Evolutionary conservation across 2,329 filamentous ascomycete species (phyloP).

Genomic region (Epichloe sp.): DNA sequence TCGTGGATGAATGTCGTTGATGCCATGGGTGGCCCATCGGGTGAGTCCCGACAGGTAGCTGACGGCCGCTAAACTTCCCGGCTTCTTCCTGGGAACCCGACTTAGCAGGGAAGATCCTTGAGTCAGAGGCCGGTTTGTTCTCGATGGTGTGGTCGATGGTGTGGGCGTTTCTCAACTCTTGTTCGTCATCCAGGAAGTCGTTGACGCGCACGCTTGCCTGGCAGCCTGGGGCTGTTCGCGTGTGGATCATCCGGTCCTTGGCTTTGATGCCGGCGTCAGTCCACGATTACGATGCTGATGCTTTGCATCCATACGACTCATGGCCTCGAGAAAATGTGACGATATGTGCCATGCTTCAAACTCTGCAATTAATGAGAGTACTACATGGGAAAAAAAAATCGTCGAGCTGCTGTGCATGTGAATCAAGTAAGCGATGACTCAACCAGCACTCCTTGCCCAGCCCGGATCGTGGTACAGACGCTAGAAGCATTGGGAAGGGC

Average conservation of each 20-base stretch:
- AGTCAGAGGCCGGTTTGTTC: constrained; percentile 18
- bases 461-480: too few species aligned
- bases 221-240: constrained; percentile 6
- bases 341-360: too few species aligned
- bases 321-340: not conserved
- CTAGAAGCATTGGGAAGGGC: too few species aligned
- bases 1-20: not conserved
- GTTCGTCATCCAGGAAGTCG: constrained; percentile 1
- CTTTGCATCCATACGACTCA: not conserved
- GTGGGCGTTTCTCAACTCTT: not conserved
- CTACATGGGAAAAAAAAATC: too few species aligned
- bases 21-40: constrained; percentile 6
- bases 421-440: too few species aligned
- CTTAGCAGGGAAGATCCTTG: not conserved
- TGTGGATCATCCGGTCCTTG: not conserved
- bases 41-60: constrained; percentile 16
- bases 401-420: too few species aligned
- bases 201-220: constrained; percentile 9
- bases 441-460: too few species aligned
- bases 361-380: too few species aligned
- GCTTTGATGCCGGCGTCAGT: not conserved
- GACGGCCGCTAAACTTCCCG: constrained; percentile 14
- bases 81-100: constrained; percentile 14
- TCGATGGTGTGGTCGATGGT: constrained; percentile 11
- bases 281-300: not conserved